Conservation (phyloP, 805 yeast genomes). For the Saccharomycopsis schoenii region DNA sequence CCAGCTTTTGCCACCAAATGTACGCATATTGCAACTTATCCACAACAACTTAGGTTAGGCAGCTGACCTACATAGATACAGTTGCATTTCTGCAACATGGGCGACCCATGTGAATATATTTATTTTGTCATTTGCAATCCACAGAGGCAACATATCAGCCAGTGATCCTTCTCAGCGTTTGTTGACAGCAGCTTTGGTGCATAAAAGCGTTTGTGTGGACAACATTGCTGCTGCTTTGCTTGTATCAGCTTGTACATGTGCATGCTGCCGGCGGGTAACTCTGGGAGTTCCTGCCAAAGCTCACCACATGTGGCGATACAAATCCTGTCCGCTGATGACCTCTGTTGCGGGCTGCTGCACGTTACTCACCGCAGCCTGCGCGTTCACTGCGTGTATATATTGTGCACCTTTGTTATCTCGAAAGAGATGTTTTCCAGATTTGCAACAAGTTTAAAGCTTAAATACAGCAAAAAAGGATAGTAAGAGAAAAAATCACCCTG, state of each 20-base stretch:
- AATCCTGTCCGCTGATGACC: too few species aligned
- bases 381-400: background rate
- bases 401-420: background rate
- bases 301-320: background rate
- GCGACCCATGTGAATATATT: background rate
- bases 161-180: background rate
- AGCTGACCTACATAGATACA: too few species aligned
- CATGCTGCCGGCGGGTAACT: background rate
- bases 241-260: background rate
- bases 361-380: background rate
- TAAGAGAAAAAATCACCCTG: too few species aligned
- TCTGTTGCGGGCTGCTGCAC: background rate
- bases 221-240: background rate
- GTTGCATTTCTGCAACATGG: too few species aligned
- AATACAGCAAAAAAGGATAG: background rate
- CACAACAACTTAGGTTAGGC: too few species aligned
- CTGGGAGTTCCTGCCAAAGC: background rate
- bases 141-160: too few species aligned
- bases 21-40: too few species aligned
- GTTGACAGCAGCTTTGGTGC: background rate
- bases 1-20: too few species aligned
- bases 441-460: conserved; percentile 2
- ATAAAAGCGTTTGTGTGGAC: background rate
- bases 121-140: background rate
- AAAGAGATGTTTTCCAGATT: background rate